Conservation (phyloP, 2,329 filamentous ascomycete species). For the Pseudopyricularia cyperi region DNA sequence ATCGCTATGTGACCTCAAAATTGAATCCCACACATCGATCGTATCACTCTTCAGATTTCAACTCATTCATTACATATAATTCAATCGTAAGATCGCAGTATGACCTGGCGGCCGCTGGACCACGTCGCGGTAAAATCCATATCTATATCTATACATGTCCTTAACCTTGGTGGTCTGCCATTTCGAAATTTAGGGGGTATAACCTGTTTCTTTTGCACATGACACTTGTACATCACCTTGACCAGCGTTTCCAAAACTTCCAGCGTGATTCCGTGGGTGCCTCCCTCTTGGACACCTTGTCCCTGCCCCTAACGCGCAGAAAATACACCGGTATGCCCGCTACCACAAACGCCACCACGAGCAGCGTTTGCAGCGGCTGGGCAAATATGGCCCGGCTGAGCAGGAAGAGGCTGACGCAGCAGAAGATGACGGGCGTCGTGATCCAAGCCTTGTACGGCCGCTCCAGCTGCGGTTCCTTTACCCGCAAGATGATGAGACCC, state of each 20-base stretch:
- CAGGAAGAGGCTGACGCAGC: conserved; percentile 90
- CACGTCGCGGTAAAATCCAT: not conserved
- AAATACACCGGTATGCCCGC: conserved; percentile 81
- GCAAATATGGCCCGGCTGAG: conserved; percentile 81
- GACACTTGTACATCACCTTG: not conserved
- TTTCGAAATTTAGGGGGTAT: not conserved
- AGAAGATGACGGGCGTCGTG: conserved; percentile 92
- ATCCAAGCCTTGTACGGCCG: conserved; percentile 95
- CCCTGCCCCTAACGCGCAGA: conserved; percentile 60
- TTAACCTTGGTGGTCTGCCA: not conserved
- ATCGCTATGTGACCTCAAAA: too few species aligned
- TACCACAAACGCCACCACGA: conserved; percentile 74
- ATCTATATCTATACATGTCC: not conserved
- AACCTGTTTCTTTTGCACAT: not conserved
- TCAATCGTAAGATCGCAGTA: too few species aligned
- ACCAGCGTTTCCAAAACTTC: conserved; percentile 45
- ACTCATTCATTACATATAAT: too few species aligned
- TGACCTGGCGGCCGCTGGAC: not conserved
- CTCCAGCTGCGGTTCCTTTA: conserved; percentile 76
- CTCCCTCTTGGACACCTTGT: conserved; percentile 33
- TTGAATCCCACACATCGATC: too few species aligned
- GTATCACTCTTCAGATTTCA: too few species aligned
- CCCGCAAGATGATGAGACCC: conserved; percentile 78
- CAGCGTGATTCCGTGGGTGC: conserved; percentile 30
- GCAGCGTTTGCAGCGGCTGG: conserved; percentile 77